Conservation (phyloP, 2,329 filamentous ascomycete genomes). For the Apiospora pterosperma region DNA sequence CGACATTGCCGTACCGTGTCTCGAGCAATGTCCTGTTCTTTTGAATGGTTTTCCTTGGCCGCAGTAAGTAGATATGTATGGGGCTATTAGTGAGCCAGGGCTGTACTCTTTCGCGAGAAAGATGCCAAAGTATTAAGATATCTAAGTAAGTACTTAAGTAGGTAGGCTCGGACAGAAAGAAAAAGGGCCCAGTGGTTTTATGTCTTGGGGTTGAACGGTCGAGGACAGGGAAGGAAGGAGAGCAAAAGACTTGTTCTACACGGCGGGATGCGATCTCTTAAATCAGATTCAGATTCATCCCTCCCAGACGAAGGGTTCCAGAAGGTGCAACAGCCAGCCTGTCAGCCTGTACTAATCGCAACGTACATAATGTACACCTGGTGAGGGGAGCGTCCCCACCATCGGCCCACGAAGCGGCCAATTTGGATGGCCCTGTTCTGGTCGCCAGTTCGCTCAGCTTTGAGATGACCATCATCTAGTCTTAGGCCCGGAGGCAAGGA, state of each 20-base stretch:
- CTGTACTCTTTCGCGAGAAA: not conserved
- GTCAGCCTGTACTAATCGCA: not conserved
- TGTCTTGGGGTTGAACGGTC: slow-evolving; percentile 1
- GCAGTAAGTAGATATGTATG: not conserved
- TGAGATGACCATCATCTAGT: not conserved
- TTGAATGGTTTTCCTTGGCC: not conserved
- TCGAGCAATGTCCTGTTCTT: not conserved
- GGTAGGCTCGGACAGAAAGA: not conserved
- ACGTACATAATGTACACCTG: too few species aligned
- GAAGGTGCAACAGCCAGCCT: not conserved
- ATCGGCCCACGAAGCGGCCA: not conserved
- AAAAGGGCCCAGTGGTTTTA: not conserved
- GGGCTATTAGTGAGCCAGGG: not conserved
- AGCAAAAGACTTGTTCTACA: not conserved
- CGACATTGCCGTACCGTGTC: slow-evolving; percentile 5
- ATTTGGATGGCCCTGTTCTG: not conserved
- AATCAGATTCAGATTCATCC: not conserved
- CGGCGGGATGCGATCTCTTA: not conserved
- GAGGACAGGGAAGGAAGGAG: slow-evolving; percentile 5
- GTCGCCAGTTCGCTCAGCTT: not conserved
- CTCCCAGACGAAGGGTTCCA: not conserved
- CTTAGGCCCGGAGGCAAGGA: not conserved
- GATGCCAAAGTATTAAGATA: not conserved
- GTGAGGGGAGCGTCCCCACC: not conserved
- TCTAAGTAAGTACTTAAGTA: not conserved